A percentile compares a stretch with the other conserved stretches of the same genome.
These are phyloP conservation scores for Podospora australis DNA, from an alignment of 495 filamentous ascomycete genomes.

Conservation along the genomic window DNA sequence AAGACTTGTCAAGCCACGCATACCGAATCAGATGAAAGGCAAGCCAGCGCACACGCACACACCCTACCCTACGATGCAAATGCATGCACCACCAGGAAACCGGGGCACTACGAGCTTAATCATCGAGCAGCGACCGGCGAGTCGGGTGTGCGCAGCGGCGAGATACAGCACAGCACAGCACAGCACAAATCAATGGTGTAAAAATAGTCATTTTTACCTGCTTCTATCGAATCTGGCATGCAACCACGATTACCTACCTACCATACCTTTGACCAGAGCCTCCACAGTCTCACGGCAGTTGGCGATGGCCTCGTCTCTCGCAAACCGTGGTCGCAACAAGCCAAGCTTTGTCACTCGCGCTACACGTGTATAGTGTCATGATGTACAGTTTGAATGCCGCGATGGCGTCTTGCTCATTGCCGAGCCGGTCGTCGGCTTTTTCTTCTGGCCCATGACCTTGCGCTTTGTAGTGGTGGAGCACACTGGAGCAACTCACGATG, in stretches of 20 bases:
- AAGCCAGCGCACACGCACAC: too few species aligned
- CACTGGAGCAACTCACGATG: neutral
- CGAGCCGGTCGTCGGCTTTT: neutral
- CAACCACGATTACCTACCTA: too few species aligned
- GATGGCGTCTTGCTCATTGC: neutral
- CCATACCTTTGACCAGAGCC: slow-evolving; percentile 25
- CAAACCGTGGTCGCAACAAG: neutral
- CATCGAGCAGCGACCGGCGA: slow-evolving; percentile 14
- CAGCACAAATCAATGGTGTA: slow-evolving; percentile 16
- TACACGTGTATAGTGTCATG: too few species aligned
- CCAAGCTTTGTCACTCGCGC: too few species aligned
- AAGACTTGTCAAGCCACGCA: slow-evolving; percentile 12
- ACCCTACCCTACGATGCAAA: too few species aligned
- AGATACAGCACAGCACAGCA: slow-evolving; percentile 20
- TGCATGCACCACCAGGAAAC: slow-evolving; percentile 8
- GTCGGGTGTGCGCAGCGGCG: slow-evolving; percentile 24
- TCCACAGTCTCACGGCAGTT: slow-evolving; percentile 18
- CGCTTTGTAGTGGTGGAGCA: neutral
- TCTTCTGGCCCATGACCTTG: neutral
- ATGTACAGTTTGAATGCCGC: too few species aligned
- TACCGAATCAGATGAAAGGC: slow-evolving; percentile 1
- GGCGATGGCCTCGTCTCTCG: neutral
- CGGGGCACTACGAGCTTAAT: slow-evolving; percentile 7
- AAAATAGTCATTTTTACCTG: slow-evolving; percentile 30
- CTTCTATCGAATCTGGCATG: slow-evolving; percentile 14